These are phyloP conservation scores for Somion occarium DNA, from an alignment of 1,284 basidiomycete species.

Conservation along the genomic window DNA sequence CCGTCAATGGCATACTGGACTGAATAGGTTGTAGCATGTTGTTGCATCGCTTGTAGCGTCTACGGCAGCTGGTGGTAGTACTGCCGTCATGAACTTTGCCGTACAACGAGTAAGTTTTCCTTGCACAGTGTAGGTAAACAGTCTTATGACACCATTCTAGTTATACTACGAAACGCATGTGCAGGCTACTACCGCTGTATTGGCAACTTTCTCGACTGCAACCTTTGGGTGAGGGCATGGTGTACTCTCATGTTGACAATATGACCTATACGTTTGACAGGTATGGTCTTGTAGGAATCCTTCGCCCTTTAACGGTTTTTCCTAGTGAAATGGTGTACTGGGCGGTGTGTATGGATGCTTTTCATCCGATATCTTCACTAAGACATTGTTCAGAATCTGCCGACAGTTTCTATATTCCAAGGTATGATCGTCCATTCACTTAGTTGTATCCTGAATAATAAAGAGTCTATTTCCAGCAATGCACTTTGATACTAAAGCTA, in stretches of 20 bases:
- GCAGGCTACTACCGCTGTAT: conserved; percentile 50
- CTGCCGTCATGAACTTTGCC: conserved; percentile 55
- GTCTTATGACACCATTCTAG: not conserved
- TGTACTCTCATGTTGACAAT: not conserved
- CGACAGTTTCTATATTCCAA: conserved; percentile 60
- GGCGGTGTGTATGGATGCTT: conserved; percentile 30
- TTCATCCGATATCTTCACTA: conserved; percentile 9
- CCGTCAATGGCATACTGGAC: not conserved
- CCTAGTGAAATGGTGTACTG: conserved; percentile 74
- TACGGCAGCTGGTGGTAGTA: conserved; percentile 48
- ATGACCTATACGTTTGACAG: conserved; percentile 19
- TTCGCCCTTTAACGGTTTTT: conserved; percentile 59
- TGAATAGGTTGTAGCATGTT: conserved; percentile 40
- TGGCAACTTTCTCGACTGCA: conserved; percentile 62
- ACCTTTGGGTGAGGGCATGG: conserved; percentile 46
- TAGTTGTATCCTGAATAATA: conserved; percentile 8
- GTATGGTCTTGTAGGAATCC: conserved; percentile 54
- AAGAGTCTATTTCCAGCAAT: conserved; percentile 35
- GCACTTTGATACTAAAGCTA: conserved; percentile 45
- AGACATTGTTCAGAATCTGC: conserved; percentile 37
- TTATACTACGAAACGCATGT: conserved; percentile 53
- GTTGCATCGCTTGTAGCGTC: conserved; percentile 57
- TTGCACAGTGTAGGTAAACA: too few species aligned
- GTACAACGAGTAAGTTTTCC: conserved; percentile 45
- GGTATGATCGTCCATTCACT: conserved; percentile 28